Evolutionary conservation across 768 basidiomycete genomes (phyloP).

Genomic region (Termitomyces bulborhizus): DNA sequence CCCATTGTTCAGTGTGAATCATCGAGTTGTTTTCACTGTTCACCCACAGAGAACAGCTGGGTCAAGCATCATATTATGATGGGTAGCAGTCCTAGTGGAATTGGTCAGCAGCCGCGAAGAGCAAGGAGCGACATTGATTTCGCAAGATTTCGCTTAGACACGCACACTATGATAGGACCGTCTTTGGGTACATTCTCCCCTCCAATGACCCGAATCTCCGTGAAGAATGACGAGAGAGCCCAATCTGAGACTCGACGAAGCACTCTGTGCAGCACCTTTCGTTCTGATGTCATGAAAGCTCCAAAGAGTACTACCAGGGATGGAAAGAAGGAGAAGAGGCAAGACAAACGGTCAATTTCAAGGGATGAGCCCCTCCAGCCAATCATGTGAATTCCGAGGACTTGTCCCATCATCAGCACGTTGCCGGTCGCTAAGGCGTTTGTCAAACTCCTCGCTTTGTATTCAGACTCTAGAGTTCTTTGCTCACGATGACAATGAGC

Average conservation of each 20-base stretch:
- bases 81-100: conserved; percentile 61
- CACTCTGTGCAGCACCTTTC: conserved; percentile 55
- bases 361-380: neutral
- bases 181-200: conserved; percentile 81
- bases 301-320: neutral
- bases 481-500: neutral
- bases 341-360: too few species aligned
- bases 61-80: conserved; percentile 96
- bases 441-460: neutral
- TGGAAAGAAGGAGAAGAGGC: neutral
- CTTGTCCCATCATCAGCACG: too few species aligned
- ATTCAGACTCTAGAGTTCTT: neutral
- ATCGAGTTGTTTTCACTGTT: neutral
- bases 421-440: neutral
- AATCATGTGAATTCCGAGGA: neutral
- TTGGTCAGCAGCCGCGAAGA: neutral
- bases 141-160: conserved; percentile 18
- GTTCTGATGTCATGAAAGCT: conserved; percentile 24
- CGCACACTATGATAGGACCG: conserved; percentile 92
- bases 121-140: neutral
- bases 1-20: conserved; percentile 9
- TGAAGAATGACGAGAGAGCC: conserved; percentile 84
- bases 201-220: conserved; percentile 79
- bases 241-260: conserved; percentile 66
- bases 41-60: conserved; percentile 69